phyloP scores from a whole-genome alignment of 768 basidiomycete species.

The Amanita subjunquillea region DNA sequence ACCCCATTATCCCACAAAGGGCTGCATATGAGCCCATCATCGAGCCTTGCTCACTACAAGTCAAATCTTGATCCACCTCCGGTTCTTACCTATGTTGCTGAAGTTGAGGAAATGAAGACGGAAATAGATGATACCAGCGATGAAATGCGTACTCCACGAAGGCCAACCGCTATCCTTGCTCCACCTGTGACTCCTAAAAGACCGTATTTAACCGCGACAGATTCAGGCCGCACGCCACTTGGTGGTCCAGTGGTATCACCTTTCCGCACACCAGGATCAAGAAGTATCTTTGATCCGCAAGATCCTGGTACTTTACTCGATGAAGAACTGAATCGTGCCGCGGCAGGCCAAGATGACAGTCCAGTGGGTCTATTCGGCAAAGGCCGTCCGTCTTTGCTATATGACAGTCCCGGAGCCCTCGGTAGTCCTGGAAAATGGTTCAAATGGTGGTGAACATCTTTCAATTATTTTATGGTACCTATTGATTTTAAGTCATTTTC shows the following conservation, averaged over 20 bases:
- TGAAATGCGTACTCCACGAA: conserved; percentile 29
- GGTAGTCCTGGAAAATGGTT: conserved; percentile 43
- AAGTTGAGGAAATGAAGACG: conserved; percentile 11
- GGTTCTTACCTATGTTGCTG: conserved; percentile 16
- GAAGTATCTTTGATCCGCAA: conserved; percentile 57
- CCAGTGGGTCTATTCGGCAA: conserved; percentile 61
- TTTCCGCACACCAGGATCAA: conserved; percentile 40
- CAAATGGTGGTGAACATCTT: conserved; percentile 19
- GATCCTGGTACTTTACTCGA: conserved; percentile 60
- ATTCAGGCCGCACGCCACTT: conserved; percentile 29
- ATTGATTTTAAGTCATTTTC: conserved; percentile 1
- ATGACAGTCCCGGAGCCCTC: conserved; percentile 60
- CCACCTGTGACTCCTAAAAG: conserved; percentile 34
- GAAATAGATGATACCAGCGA: conserved; percentile 17
- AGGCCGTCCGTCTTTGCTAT: conserved; percentile 42
- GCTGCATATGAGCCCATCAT: conserved; percentile 57
- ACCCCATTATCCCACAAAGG: conserved; percentile 64
- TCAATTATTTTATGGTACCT: not conserved
- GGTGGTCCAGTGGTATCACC: conserved; percentile 20
- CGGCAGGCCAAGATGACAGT: conserved; percentile 40
- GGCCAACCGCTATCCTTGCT: conserved; percentile 17
- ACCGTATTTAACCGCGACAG: conserved; percentile 7
- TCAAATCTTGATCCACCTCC: conserved; percentile 58
- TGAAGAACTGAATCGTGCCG: conserved; percentile 57
- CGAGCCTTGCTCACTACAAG: conserved; percentile 61